Base-by-base conservation (phyloP, 202 grass and related monocot species). In the Tripidium arundinaceum region DNA sequence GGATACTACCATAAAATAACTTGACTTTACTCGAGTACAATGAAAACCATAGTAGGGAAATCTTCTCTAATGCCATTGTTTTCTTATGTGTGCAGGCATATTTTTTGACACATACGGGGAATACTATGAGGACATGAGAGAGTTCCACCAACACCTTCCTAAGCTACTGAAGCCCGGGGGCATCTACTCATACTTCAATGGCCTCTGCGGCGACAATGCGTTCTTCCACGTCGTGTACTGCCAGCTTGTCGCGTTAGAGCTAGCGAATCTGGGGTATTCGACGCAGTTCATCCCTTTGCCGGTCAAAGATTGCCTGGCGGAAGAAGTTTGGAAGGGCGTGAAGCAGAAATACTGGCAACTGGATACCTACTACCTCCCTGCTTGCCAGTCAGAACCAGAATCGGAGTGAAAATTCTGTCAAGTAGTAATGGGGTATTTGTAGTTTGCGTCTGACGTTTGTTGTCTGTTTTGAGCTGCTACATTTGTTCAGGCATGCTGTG, bases 101-200 rank as follows among this genome's bases (percentile, higher is more conserved):
- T 95, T 91, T 60, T 98, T 98, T 0, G 92, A 95, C 47, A 98
- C 92, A 2, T 95, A 98, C 1, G 95, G 92, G 21, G 92, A 95
- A 89, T 98, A 93, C 83, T 93, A 95, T 8, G 92, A 98, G 74
- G 90, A 95, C 80, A 86, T 95, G 90, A 89, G 82, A 55, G 79
- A 93, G 68, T 95, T 98, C 83, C 92, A 99, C 16, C 79, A 91
- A 21, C 84, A 95, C 19, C 90, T 99, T 50, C 84, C 96, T 19
- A 83, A 75, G 65, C 83, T 95, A 15, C 80, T 99, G 70, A 95
- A 87, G 15, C 79, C 88, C 6, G 90, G 77, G 47, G 96, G 92
- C 7, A 82, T 98, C 19, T 93, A 95, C 79, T 98, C 96, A 29
- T 95, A 98, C 82, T 98, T 95, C 84, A 98, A 95, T 19, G 96